Evolutionary conservation across 768 basidiomycete species (phyloP).

Genomic region (Podaxis pistillaris): DNA sequence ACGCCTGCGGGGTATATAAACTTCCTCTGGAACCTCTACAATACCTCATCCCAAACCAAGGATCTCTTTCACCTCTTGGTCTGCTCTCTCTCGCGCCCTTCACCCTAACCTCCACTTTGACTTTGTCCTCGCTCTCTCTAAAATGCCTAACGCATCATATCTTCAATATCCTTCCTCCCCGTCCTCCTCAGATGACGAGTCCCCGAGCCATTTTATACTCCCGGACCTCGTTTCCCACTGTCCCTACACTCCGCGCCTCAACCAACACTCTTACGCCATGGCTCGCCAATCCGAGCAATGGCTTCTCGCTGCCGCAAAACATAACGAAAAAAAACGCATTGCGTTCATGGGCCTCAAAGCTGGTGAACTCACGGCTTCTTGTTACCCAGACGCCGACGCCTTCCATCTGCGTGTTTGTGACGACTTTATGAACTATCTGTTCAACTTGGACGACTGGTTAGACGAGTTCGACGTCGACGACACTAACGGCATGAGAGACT

Average conservation of each 20-base stretch:
- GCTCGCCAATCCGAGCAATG: conserved; percentile 47
- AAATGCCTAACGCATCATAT: conserved; percentile 6
- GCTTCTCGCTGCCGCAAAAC: conserved; percentile 43
- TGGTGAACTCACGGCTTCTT: conserved; percentile 63
- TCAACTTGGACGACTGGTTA: conserved; percentile 41
- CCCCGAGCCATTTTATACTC: conserved; percentile 41
- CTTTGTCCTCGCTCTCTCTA: not conserved
- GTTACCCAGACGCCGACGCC: conserved; percentile 53
- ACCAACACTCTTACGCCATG: conserved; percentile 40
- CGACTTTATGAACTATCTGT: conserved; percentile 66
- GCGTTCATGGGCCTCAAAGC: conserved; percentile 60
- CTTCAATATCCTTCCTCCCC: not conserved
- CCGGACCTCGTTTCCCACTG: conserved; percentile 56
- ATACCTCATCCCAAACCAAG: not conserved
- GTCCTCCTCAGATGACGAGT: conserved; percentile 2
- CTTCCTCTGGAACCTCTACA: not conserved
- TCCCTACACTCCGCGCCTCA: conserved; percentile 40
- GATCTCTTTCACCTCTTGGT: not conserved
- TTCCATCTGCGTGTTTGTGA: conserved; percentile 63
- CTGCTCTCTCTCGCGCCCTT: not conserved
- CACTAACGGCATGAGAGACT: conserved; percentile 20
- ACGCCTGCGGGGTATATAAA: not conserved
- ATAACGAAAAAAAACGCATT: conserved; percentile 37
- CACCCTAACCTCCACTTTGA: not conserved
- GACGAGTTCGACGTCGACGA: conserved; percentile 22